Base-by-base conservation (phyloP, 805 yeast species). In the Ogataea chonburiensis region DNA sequence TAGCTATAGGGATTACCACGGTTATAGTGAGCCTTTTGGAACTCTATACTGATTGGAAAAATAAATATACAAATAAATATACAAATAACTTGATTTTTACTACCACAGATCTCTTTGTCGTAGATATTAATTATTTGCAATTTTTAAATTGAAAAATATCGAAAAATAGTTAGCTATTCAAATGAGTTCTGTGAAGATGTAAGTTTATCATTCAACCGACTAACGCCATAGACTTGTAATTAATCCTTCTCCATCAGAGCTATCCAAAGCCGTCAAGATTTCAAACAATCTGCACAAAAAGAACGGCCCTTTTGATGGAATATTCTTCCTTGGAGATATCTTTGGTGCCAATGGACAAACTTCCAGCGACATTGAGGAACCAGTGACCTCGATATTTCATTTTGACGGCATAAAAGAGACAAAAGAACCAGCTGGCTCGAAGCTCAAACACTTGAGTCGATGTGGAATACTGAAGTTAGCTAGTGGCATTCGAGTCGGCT, bases 251-350 rank as follows among this genome's bases (percentile, higher is more conserved):
- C 61, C 70, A 1, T 45, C 60, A 2, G 53, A 58, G 6, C 44
- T 80, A 6, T 65, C 68, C 0, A 73, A 71, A 40, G 63, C 73
- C 0, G 47, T 73, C 5, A 56, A 48, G 25, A 67, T 71, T 34
- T 68, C 78, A 4, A 72, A 75, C 47, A 42, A 63, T 1, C 67
- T 81, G 33, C 64, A 79, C 47, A 40, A 52, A 15, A 80, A 76
- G 47, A 78, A 77, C 28, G 88, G 88, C 0, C 87, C 87, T 0
- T 82, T 82, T 49, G 80, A 71, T 29, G 63, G 71, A 3, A 70
- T 73, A 0, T 24, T 81, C 2, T 50, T 80, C 5, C 47, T 81
- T 5, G 85, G 86, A 0, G 74, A 74, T 45, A 54, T 66, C 1
- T 38, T 57, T 0, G 18, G 32, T 0, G 43, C 50, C 5, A 45